phyloP scores from a whole-genome alignment of 768 basidiomycete species.

The Obba rivulosa region DNA sequence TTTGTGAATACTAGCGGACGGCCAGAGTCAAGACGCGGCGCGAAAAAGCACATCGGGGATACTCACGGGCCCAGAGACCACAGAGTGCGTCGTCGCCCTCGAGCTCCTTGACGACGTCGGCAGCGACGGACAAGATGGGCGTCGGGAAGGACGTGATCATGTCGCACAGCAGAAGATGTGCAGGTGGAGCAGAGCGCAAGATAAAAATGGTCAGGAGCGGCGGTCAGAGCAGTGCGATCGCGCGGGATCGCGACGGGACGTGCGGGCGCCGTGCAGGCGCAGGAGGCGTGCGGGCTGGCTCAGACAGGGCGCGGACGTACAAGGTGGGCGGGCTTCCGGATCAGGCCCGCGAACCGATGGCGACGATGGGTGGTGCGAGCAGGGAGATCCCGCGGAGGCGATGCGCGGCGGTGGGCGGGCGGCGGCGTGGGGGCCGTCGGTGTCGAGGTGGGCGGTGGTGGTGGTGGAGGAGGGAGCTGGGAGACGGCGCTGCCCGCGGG shows the following conservation, averaged over 20 bases:
- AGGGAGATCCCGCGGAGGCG: not conserved
- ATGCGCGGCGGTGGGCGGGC: not conserved
- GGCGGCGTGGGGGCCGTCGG: not conserved
- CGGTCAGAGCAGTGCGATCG: slow-evolving; percentile 4
- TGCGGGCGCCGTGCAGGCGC: not conserved
- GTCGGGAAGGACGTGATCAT: slow-evolving; percentile 53
- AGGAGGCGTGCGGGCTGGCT: no score
- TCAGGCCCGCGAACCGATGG: not conserved
- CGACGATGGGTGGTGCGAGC: not conserved
- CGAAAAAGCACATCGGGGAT: not conserved
- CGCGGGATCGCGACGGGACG: slow-evolving; percentile 2
- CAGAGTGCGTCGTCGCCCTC: slow-evolving; percentile 64
- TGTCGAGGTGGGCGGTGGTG: not conserved
- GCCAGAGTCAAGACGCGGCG: slow-evolving; percentile 2
- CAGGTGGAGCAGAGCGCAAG: slow-evolving; percentile 7
- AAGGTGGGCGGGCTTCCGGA: no score
- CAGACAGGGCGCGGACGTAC: not conserved
- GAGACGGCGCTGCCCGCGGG: slow-evolving; percentile 1
- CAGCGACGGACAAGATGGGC: slow-evolving; percentile 61
- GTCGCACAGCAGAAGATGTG: slow-evolving; percentile 10
- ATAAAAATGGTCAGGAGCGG: slow-evolving; percentile 5
- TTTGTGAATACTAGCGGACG: slow-evolving; percentile 67
- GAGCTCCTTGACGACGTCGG: slow-evolving; percentile 62
- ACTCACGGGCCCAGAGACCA: slow-evolving; percentile 65
- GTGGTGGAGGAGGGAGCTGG: not conserved